phyloP scores from a whole-genome alignment of 768 basidiomycete genomes.

The Psilocybe sp. region DNA sequence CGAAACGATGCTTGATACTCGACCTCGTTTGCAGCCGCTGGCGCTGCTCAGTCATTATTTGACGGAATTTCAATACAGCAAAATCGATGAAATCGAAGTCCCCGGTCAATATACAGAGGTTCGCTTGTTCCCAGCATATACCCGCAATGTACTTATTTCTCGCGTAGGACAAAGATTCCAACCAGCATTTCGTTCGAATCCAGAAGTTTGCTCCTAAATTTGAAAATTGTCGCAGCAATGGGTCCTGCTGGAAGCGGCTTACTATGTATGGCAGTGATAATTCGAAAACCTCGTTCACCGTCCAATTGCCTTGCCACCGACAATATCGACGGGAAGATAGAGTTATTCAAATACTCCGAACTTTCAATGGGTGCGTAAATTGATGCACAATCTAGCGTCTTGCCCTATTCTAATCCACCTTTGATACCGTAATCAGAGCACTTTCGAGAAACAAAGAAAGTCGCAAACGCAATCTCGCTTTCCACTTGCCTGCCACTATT shows the following conservation, averaged over 20 bases:
- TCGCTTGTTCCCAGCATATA: background rate
- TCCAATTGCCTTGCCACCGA: slow-evolving; percentile 83
- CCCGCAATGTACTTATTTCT: slow-evolving; percentile 4
- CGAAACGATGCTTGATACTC: slow-evolving; percentile 77
- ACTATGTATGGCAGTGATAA: slow-evolving; percentile 90
- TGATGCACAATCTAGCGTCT: background rate
- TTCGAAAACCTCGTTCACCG: slow-evolving; percentile 84
- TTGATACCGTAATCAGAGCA: slow-evolving; percentile 45
- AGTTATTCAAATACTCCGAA: slow-evolving; percentile 89
- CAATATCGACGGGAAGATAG: slow-evolving; percentile 91
- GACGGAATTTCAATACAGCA: slow-evolving; percentile 96
- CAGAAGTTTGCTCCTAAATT: slow-evolving; percentile 88
- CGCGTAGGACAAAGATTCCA: slow-evolving; percentile 87
- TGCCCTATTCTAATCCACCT: background rate
- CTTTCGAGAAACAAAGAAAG: slow-evolving; percentile 87
- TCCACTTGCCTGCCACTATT: slow-evolving; percentile 87
- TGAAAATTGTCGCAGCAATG: slow-evolving; percentile 85
- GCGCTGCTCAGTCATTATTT: slow-evolving; percentile 89
- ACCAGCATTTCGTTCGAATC: slow-evolving; percentile 87
- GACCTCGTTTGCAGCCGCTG: slow-evolving; percentile 81
- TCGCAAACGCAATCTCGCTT: slow-evolving; percentile 85
- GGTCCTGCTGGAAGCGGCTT: slow-evolving; percentile 86
- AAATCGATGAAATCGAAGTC: slow-evolving; percentile 96
- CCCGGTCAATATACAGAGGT: slow-evolving; percentile 99
- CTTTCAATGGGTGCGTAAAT: slow-evolving; percentile 77